Base-by-base conservation (phyloP, 768 basidiomycete species). In the Tricholoma sp. region DNA sequence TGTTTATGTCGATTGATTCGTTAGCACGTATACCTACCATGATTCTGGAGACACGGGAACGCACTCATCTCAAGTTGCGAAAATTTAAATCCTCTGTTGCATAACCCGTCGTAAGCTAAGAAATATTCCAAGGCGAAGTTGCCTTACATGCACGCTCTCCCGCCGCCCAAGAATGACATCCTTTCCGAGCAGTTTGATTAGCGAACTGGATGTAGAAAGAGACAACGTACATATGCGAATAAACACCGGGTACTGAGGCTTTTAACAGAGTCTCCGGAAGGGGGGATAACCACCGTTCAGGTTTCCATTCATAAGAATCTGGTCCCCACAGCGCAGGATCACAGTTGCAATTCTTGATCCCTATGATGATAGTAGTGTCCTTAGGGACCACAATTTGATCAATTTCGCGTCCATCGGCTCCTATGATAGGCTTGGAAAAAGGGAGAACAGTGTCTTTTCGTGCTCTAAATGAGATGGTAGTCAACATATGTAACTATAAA, bases 61-160 rank as follows among this genome's bases (percentile, higher is more conserved):
- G 18, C 34, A 81, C 80, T 80, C 69, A 80, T 79, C 62, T 81
- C 80, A 7, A 82, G 67, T 58, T 80, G 74, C 3, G 80, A 74
- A 66, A 83, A 80, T 61, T 81, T 80, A 69, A 80, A 80, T 0
- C 80, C 80, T 33, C 77, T 78, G 54, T 33, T 50, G 36, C 36
- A 18, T 24, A 24, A 24, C 1, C 1, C 24, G 24, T 39, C 6
- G 36, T 15, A 33, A 50, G 42, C 31, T 29, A 20, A 31, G 17
- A 15, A 4, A 52, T 3, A 28, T 28, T 24, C 12, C 9, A 10
- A 28, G 51, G 20, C 20, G 52, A 20, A 11, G 33, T 18, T 31
- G 2, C 3, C 76, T 50, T 49, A 77, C 76, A 80, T 77, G 72
- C 78, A 80, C 6, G 76, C 68, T 20, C 77, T 65, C 10, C 71